phyloP scores from a whole-genome alignment of 441 rosid species.

The Capsella rubella region DNA sequence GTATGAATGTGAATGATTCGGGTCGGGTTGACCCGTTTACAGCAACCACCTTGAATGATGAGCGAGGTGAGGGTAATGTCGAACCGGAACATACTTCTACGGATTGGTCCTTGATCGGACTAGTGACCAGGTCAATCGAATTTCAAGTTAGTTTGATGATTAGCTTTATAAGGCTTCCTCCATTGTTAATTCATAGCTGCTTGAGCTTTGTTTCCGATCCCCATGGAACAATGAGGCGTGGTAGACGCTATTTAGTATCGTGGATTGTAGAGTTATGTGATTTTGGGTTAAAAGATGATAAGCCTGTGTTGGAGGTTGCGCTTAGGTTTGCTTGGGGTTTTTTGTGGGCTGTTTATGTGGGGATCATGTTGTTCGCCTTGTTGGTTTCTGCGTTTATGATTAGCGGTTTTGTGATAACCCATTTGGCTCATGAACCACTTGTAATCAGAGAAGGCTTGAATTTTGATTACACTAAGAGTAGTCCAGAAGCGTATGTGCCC shows the following conservation, averaged over 20 bases:
- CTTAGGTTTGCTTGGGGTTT: slow-evolving; percentile 66
- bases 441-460: slow-evolving; percentile 59
- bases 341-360: slow-evolving; percentile 69
- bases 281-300: slow-evolving; percentile 55
- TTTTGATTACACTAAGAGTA: slow-evolving; percentile 75
- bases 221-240: slow-evolving; percentile 50
- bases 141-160: slow-evolving; percentile 67
- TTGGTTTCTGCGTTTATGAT: slow-evolving; percentile 55
- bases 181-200: slow-evolving; percentile 46
- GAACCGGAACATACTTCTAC: slow-evolving; percentile 41
- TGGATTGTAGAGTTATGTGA: slow-evolving; percentile 41
- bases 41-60: slow-evolving; percentile 35
- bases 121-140: slow-evolving; percentile 67
- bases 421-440: slow-evolving; percentile 67
- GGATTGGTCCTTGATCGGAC: slow-evolving; percentile 49
- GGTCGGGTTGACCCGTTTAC: slow-evolving; percentile 42
- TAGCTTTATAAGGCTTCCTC: slow-evolving; percentile 55
- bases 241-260: slow-evolving; percentile 40
- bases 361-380: slow-evolving; percentile 62
- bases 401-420: slow-evolving; percentile 61
- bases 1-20: slow-evolving; percentile 29
- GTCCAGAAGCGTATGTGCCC: slow-evolving; percentile 73
- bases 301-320: slow-evolving; percentile 50
- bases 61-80: slow-evolving; percentile 19
- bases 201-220: slow-evolving; percentile 62